phyloP scores from a whole-genome alignment of 108 stramenopile genomes.

The Nannochloropsis granulata region DNA sequence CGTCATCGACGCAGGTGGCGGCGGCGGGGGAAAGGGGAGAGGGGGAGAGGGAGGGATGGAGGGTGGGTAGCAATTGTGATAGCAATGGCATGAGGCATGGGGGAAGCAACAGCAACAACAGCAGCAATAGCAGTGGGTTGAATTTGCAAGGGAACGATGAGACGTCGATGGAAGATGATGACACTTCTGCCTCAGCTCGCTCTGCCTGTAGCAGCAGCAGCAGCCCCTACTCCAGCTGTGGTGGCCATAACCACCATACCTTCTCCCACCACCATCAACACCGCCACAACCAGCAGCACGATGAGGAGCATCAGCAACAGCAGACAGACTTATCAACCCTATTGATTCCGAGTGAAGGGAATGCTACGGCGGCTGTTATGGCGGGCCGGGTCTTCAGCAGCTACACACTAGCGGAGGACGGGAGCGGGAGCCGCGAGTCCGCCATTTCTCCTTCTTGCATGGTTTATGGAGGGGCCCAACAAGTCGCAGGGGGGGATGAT shows the following conservation, averaged over 20 bases:
- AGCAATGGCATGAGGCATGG: not conserved
- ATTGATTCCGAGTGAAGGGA: not conserved
- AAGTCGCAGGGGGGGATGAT: not conserved
- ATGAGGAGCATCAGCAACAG: not conserved
- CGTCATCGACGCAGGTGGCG: not conserved
- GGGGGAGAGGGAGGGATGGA: too few species aligned
- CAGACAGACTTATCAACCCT: not conserved
- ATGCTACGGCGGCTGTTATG: not conserved
- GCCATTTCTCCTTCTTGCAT: not conserved
- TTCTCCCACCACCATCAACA: not conserved
- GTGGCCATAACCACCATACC: not conserved
- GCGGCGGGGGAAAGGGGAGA: not conserved
- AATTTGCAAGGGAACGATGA: not conserved
- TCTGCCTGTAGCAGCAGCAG: not conserved
- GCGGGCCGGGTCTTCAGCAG: not conserved
- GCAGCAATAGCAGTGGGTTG: not conserved
- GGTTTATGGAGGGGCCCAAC: not conserved
- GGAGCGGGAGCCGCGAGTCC: not conserved
- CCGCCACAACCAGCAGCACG: not conserved
- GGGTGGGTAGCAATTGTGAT: not conserved
- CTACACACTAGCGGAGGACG: not conserved
- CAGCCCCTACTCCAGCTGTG: not conserved
- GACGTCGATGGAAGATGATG: not conserved
- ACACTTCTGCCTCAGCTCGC: not conserved
- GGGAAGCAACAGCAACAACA: not conserved